phyloP scores from a whole-genome alignment of 352 stramenopile species.

The Phytopythium montanum region DNA sequence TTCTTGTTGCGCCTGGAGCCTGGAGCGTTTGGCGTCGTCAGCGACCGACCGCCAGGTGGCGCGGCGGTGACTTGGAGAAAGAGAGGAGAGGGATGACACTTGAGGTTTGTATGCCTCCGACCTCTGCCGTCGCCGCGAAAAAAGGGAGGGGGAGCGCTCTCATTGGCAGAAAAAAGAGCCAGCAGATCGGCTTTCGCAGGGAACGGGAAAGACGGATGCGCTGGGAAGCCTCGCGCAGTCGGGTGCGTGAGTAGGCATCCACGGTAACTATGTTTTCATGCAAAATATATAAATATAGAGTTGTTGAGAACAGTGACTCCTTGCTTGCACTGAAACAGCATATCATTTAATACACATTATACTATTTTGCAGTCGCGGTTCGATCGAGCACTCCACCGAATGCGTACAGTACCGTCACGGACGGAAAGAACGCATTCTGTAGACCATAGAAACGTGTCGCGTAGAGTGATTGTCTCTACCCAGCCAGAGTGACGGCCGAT shows the following conservation, averaged over 20 bases:
- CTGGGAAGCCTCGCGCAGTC: not conserved
- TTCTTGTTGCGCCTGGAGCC: not conserved
- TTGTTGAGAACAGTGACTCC: too few species aligned
- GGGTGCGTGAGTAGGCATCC: too few species aligned
- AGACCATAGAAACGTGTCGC: not conserved
- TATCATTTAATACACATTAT: too few species aligned
- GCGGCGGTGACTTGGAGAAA: not conserved
- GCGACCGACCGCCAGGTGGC: not conserved
- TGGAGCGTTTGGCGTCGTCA: not conserved
- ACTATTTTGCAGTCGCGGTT: too few species aligned
- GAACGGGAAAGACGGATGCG: not conserved
- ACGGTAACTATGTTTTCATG: too few species aligned
- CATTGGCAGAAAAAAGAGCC: conserved; percentile 51
- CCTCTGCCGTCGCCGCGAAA: conserved; percentile 7
- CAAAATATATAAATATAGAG: too few species aligned
- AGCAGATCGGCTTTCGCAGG: conserved; percentile 8
- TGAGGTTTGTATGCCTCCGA: not conserved
- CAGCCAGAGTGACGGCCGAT: not conserved
- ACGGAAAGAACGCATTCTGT: not conserved
- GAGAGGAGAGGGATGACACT: not conserved
- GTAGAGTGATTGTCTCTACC: not conserved
- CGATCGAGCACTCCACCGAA: too few species aligned
- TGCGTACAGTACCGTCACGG: not conserved
- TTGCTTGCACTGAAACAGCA: too few species aligned
- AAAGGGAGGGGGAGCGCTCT: conserved; percentile 3